phyloP scores from a whole-genome alignment of 805 yeast genomes.

The Allodekkera sacchari region DNA sequence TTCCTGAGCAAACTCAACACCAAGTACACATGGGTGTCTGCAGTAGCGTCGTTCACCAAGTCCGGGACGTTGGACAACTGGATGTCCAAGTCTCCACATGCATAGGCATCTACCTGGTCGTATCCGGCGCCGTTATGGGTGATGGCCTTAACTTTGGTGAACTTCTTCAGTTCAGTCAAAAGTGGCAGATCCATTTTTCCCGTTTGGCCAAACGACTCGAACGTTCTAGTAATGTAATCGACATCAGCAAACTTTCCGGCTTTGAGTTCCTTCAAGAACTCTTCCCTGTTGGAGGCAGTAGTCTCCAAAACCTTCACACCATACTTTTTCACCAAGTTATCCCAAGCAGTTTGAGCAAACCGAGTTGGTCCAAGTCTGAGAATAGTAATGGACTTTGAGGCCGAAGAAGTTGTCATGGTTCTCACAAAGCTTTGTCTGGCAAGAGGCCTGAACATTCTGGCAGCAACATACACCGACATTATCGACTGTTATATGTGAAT shows the following conservation, averaged over 20 bases:
- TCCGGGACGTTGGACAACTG: conserved; percentile 46
- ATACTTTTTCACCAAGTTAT: conserved; percentile 19
- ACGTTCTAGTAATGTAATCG: conserved; percentile 33
- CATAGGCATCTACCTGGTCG: conserved; percentile 39
- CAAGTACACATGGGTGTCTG: conserved; percentile 47
- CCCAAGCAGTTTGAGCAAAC: conserved; percentile 61
- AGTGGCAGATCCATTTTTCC: conserved; percentile 39
- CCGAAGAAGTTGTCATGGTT: conserved; percentile 14
- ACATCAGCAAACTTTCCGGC: conserved; percentile 29
- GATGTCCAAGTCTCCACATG: conserved; percentile 31
- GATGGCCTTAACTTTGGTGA: conserved; percentile 30
- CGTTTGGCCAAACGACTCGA: conserved; percentile 27
- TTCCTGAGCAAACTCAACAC: conserved; percentile 45
- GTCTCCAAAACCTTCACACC: conserved; percentile 38
- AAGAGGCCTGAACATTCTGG: too few relatives aligned
- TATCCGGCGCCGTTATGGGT: conserved; percentile 53
- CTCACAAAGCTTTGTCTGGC: too few relatives aligned
- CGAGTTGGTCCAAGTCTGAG: conserved; percentile 55
- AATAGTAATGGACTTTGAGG: conserved; percentile 42
- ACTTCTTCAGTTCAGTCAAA: conserved; percentile 24
- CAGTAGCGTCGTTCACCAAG: conserved; percentile 47
- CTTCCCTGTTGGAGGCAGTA: conserved; percentile 31
- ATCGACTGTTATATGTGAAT: too few relatives aligned
- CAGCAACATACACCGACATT: too few relatives aligned
- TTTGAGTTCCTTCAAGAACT: conserved; percentile 31